Conservation (phyloP, 306 rosid genomes). For the Pyrus communis region DNA sequence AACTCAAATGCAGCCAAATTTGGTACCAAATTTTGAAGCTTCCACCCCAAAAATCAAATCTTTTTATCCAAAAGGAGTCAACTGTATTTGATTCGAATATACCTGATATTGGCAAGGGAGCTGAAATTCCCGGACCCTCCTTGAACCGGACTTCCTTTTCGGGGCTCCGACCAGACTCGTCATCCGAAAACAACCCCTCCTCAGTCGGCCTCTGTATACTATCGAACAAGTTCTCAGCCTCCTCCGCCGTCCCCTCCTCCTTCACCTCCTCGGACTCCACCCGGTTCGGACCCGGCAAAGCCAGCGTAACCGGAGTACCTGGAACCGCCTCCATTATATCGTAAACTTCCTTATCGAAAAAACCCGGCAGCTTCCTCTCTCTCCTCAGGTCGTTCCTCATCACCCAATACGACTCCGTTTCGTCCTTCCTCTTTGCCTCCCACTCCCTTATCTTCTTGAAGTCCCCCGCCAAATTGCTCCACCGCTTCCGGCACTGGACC, state of each 20-base stretch:
- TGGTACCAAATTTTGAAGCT: background rate
- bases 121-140: constrained; percentile 32
- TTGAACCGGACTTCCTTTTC: constrained; percentile 33
- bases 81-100: background rate
- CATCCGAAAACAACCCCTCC: constrained; percentile 79
- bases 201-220: constrained; percentile 52
- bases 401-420: constrained; percentile 85
- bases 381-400: constrained; percentile 94
- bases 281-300: constrained; percentile 5
- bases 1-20: background rate
- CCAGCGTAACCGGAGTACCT: constrained; percentile 14
- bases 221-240: constrained; percentile 45
- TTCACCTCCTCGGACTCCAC: constrained; percentile 11
- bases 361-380: constrained; percentile 83
- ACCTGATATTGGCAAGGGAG: constrained; percentile 76
- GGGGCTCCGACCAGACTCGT: constrained; percentile 47
- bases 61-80: background rate
- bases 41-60: background rate
- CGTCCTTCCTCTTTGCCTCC: constrained; percentile 69
- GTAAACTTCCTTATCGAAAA: constrained; percentile 81
- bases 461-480: constrained; percentile 98
- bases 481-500: constrained; percentile 95
- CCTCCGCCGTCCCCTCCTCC: constrained; percentile 13
- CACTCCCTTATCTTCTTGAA: constrained; percentile 95
- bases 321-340: constrained; percentile 74